These are phyloP conservation scores for Colletotrichum liriopes DNA, from an alignment of 2,329 filamentous ascomycete genomes.

Conservation along the genomic window DNA sequence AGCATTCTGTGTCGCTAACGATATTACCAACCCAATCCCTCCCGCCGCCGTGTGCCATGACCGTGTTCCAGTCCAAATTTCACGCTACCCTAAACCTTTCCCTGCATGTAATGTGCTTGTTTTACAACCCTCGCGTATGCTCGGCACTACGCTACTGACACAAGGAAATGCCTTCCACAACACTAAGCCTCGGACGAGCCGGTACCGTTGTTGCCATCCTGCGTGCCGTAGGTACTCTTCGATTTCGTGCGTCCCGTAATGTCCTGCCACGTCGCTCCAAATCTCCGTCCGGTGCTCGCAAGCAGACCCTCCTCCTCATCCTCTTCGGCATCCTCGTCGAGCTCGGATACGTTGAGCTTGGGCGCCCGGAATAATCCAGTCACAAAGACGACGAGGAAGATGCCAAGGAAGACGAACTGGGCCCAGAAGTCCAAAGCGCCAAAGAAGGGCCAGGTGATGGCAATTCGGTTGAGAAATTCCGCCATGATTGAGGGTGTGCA, in stretches of 20 bases:
- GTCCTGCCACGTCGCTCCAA: conserved; percentile 91
- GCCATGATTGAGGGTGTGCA: conserved; percentile 94
- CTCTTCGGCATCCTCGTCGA: conserved; percentile 91
- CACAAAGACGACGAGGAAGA: conserved; percentile 87
- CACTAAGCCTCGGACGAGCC: conserved; percentile 29
- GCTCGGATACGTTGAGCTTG: conserved; percentile 79
- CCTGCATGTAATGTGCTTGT: conserved; percentile 13
- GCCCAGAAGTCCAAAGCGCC: conserved; percentile 96
- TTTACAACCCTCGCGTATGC: conserved; percentile 10
- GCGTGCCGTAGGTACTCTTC: conserved; percentile 41
- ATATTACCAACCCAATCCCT: conserved; percentile 12
- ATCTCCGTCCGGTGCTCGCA: conserved; percentile 84
- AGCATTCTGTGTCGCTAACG: conserved; percentile 32
- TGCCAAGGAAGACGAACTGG: conserved; percentile 89
- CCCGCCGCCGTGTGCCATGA: conserved; percentile 27
- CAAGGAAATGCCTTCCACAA: neutral
- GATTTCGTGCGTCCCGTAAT: conserved; percentile 72
- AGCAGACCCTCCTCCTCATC: conserved; percentile 95
- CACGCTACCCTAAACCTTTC: conserved; percentile 6
- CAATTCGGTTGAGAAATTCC: conserved; percentile 93
- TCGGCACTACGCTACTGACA: neutral
- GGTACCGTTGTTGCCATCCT: conserved; percentile 22
- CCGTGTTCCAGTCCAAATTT: conserved; percentile 7
- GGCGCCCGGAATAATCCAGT: conserved; percentile 87
- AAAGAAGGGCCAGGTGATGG: conserved; percentile 95